Base-by-base conservation (phyloP, 768 basidiomycete species). In the Kwoniella heveanensis region DNA sequence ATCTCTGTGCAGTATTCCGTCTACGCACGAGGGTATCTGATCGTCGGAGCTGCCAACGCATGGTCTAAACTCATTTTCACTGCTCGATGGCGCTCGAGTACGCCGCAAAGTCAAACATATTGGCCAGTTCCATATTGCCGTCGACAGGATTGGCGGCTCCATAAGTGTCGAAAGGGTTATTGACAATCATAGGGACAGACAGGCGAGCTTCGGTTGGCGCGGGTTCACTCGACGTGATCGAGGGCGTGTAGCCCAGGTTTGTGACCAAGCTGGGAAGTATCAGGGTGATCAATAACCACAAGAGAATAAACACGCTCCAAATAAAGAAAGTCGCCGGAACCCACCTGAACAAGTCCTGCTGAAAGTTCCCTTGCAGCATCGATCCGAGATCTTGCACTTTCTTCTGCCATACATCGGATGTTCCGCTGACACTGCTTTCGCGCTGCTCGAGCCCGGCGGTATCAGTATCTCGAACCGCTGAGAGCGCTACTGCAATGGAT, bases 71-170 rank as follows among this genome's bases (percentile, higher is more conserved):
- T 44, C 17, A 17, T 9, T 17, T 3, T 49, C 48, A 49, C 48
- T 22, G 25, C 17, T 49, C 48, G 48, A 49, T 24, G 5, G 48
- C 22, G 22, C 48, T 26, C 48, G 48, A 22, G 22, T 49, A 49
- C 17, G 48, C 48, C 6, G 48, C 48, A 49, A 49, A 49, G 48
- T 49, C 48, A 24, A 49, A 49, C 48, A 49, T 49, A 24, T 19
- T 49, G 48, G 48, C 48, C 2, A 49, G 48, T 22, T 49, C 48
- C 25, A 49, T 15, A 22, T 49, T 49, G 13, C 6, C 25, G 22
- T 22, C 48, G 21, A 24, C 5, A 10, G 22, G 4, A 24, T 49
- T 19, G 9, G 48, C 39, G 17, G 39, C 8, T 17, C 39, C 39
- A 44, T 10, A 7, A 44, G 15, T 10, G 8, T 9, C 39, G 39